Evolutionary conservation across 768 basidiomycete species (phyloP), one percentile per base, ranked within the genome.

Genomic region (Russula sp.): DNA sequence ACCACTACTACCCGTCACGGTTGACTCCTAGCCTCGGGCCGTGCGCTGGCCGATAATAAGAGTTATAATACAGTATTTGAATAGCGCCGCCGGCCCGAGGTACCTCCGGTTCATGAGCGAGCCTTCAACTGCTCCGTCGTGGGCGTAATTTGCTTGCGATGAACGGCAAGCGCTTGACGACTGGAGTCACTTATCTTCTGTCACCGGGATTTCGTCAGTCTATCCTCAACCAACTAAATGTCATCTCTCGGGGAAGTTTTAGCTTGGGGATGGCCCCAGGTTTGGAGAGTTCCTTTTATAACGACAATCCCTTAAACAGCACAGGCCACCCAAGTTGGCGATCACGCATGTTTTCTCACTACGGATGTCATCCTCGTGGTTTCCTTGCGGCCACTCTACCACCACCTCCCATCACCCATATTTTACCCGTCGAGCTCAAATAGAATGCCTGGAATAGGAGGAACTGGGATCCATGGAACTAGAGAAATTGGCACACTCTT

Each of bases 401-500:
- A 26, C 49, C 4, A 32, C 30, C 50, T 20, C 9, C 32, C 57
- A 38, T 16, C 44, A 52, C 50, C 28, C 49, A 20, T 16, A 44
- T 44, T 53, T 8, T 42, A 22, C 18, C n/a, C n/a, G 26, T 38
- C 18, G 8, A 46, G 11, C 10, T 38, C 20, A 18, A 48, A 7
- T 11, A 24, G n/a, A 56, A 62, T 64, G 42, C 32, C 58, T 48
- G 24, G 38, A 30, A 14, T 14, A 34, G 24, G 48, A 49, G 16
- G 8, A 16, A 16, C 5, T 34, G 32, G 51, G n/a, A 2, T 6
- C 6, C 56, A 50, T 20, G 38, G 10, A 34, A 38, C 28, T 18
- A 53, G 57, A 22, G 46, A 61, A 26, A 32, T 61, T 30, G 58
- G 63, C 48, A 55, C 34, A 24, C 42, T 61, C 26, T 61, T 64